Conservation (phyloP, 192 early-diverging fungal species). For the Polychytrium aggregatum region DNA sequence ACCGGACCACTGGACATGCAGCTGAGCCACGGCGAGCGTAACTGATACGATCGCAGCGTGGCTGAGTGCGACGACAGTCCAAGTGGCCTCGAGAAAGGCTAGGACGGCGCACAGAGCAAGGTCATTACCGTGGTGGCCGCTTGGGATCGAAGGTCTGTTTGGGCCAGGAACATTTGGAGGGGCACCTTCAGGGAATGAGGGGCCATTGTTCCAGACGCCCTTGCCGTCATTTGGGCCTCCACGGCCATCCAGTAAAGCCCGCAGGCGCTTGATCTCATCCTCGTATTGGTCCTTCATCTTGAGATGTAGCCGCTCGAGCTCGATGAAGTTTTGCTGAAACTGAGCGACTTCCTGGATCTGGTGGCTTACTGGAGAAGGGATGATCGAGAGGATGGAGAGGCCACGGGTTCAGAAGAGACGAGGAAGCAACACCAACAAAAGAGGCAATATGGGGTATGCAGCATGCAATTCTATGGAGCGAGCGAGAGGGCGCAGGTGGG, state of each 20-base stretch:
- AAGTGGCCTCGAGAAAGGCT: too few relatives aligned
- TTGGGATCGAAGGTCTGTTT: too few relatives aligned
- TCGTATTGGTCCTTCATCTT: conserved; percentile 76
- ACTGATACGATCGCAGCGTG: too few relatives aligned
- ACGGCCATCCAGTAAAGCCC: conserved; percentile 86
- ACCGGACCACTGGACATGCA: too few relatives aligned
- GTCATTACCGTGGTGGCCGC: too few relatives aligned
- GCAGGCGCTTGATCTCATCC: conserved; percentile 71
- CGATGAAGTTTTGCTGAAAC: conserved; percentile 64
- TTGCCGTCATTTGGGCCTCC: too few relatives aligned
- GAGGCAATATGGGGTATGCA: background rate
- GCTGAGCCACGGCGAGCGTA: too few relatives aligned
- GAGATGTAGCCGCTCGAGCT: conserved; percentile 72
- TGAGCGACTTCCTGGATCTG: conserved; percentile 73
- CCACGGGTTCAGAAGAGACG: background rate
- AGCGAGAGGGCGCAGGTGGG: background rate
- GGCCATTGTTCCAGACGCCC: too few relatives aligned
- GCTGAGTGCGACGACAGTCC: too few relatives aligned
- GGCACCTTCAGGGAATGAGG: too few relatives aligned
- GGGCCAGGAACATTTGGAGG: too few relatives aligned
- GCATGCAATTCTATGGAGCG: background rate
- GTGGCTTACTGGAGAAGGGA: conserved; percentile 41
- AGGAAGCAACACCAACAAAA: conserved; percentile 1
- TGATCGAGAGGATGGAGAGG: background rate
- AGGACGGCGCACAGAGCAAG: too few relatives aligned